Conservation (phyloP, 768 basidiomycete species). For the Russula sp. region DNA sequence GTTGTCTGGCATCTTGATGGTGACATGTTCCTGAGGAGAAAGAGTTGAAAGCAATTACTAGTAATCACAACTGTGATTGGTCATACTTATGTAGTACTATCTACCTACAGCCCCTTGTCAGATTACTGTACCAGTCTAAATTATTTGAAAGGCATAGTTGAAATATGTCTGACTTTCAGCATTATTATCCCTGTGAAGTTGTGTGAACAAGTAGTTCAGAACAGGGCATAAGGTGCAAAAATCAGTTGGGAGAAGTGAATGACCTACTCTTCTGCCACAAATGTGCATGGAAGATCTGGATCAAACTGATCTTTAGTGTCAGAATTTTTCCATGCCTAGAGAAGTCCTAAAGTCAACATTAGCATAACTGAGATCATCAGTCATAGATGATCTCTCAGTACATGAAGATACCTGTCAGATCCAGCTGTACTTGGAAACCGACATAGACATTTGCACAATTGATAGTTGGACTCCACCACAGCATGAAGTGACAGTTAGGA, state of each 20-base stretch:
- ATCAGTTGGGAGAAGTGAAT: conserved; percentile 27
- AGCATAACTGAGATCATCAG: not conserved
- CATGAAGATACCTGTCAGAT: conserved; percentile 97
- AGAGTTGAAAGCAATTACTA: conserved; percentile 29
- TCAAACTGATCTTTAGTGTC: conserved; percentile 99
- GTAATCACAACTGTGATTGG: no score
- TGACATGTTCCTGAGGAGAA: not conserved
- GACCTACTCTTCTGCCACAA: conserved; percentile 94
- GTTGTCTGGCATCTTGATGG: not conserved
- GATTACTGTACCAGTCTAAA: no score
- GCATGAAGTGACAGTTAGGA: conserved; percentile 96
- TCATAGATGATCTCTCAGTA: conserved; percentile 28
- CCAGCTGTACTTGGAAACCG: conserved; percentile 99
- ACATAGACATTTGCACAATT: conserved; percentile 99
- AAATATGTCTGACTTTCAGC: conserved; percentile 28
- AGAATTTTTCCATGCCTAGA: conserved; percentile 95
- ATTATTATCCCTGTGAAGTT: conserved; percentile 45
- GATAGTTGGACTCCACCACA: conserved; percentile 99
- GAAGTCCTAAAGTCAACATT: conserved; percentile 9
- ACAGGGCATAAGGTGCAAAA: conserved; percentile 11
- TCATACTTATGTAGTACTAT: no score
- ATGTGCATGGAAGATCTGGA: conserved; percentile 91
- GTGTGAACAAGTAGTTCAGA: conserved; percentile 30
- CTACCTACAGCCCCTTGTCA: no score
- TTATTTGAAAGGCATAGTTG: no score